Evolutionary conservation across 2,329 filamentous ascomycete genomes (phyloP), one percentile per base, ranked within the genome.

Genomic region (Cryphonectria parasitica): DNA sequence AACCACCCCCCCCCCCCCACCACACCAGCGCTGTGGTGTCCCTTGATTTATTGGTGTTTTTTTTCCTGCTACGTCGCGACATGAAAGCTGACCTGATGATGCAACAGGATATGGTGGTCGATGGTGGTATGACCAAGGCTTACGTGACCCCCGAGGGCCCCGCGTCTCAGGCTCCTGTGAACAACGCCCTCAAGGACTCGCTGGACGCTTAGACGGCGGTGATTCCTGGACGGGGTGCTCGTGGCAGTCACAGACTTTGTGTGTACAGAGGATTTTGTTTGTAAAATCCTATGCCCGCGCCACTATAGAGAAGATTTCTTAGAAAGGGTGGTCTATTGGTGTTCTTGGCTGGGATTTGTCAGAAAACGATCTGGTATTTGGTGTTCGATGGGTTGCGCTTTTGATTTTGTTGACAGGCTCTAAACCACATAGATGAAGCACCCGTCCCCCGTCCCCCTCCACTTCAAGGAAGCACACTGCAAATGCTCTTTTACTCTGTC

Each of bases 81-180:
- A 45, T 41, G 56, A 25, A 67, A 7, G 41, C 69, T 72, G 28
- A 72, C 65, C 1, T 25, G 39, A 63, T 45, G 11, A 39, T 43
- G 36, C n/a, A 10, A 15, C 91, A 90, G 71, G 96, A 98, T 79
- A 97, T 98, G 83, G 91, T 97, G 5, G 94, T 98, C 36, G 96
- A 99, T 77, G 96, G 96, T 71, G 95, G 95, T 72, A 93, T 99
- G 93, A 95, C 90, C 77, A 97, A 92, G 86, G 93, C 94, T 61
- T 98, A 98, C 80, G 89, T 92, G 39, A 92, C 90, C 1, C 83
- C 90, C 1, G 89, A 91, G 80, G 90, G 90, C 3, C 83, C 87
- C 19, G 78, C 88, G 11, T 75, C 83, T 0, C 75, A 82, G 15
- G 85, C 86, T 6, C 90, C 90, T 3, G 78, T 81, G 73, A 92